A percentile compares a stretch with the other conserved stretches of the same genome.
Evolutionary conservation across 257 asterid genomes (phyloP).

Genomic region (Mentha longifolia): DNA sequence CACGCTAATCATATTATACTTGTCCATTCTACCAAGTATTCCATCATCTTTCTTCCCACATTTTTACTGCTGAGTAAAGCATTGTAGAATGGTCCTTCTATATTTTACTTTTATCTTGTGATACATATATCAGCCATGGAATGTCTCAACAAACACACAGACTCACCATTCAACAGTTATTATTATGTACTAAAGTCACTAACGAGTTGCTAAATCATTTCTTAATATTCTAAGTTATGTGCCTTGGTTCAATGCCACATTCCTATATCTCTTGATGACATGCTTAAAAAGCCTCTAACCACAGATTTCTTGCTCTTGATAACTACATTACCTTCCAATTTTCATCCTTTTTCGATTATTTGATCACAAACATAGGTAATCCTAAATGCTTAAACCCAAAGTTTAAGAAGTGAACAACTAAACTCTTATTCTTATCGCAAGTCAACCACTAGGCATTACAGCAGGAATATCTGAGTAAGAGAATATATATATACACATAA

Average conservation of each 20-base stretch:
- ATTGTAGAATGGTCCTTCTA: neutral
- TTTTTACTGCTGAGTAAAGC: neutral
- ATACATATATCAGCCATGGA: neutral
- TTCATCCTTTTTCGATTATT: constrained; percentile 1
- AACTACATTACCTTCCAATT: neutral
- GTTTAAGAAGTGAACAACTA: neutral
- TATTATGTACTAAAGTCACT: neutral
- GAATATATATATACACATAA: neutral
- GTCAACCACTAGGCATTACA: constrained; percentile 5
- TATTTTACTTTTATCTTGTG: neutral
- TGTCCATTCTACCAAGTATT: neutral
- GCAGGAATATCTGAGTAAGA: neutral
- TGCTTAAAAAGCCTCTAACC: constrained; percentile 1
- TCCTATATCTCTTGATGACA: neutral
- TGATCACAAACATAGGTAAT: neutral
- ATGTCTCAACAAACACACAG: neutral
- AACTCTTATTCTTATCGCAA: neutral
- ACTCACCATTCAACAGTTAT: constrained; percentile 3
- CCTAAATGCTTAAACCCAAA: neutral
- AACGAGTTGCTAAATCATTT: neutral
- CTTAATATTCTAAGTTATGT: neutral
- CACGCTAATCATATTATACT: neutral
- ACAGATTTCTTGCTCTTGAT: neutral
- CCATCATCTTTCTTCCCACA: neutral
- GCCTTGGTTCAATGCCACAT: constrained; percentile 17